Percentiles rank a stretch among this genome's conserved stretches.
Evolutionary conservation across 768 basidiomycete genomes (phyloP).

Genomic region (Leccinum rimulosum): DNA sequence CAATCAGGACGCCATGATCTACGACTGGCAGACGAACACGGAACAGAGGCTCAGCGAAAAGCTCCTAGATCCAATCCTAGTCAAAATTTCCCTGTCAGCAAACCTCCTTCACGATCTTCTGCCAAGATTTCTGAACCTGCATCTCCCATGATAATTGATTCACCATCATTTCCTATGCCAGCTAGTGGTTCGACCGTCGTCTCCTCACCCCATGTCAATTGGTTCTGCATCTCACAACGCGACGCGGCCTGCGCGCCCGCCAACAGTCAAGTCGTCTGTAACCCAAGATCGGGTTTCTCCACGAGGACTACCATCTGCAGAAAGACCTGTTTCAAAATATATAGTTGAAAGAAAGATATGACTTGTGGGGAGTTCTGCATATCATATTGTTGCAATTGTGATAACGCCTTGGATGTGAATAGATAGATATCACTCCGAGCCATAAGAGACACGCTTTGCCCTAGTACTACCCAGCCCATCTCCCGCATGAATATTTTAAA

Average conservation of each 20-base stretch:
- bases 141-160: slow-evolving; percentile 16
- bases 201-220: slow-evolving; percentile 9
- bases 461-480: background rate
- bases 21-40: slow-evolving; percentile 65
- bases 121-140: slow-evolving; percentile 2
- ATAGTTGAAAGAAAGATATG: slow-evolving; percentile 30
- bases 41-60: slow-evolving; percentile 49
- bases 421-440: background rate
- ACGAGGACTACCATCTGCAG: slow-evolving; percentile 1
- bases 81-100: slow-evolving; percentile 18
- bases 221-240: slow-evolving; percentile 18
- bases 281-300: slow-evolving; percentile 11
- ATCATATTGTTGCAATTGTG: background rate
- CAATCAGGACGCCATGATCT: slow-evolving; percentile 76
- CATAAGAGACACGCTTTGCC: background rate
- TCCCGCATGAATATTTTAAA: background rate
- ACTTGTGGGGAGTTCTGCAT: background rate
- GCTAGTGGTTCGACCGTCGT: slow-evolving; percentile 2
- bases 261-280: slow-evolving; percentile 12
- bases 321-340: slow-evolving; percentile 32
- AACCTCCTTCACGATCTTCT: slow-evolving; percentile 7
- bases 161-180: slow-evolving; percentile 18
- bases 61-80: slow-evolving; percentile 4
- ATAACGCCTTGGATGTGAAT: background rate
- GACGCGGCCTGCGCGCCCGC: slow-evolving; percentile 23